These are phyloP conservation scores for Populus hybrid DNA, from an alignment of 441 rosid genomes.

Conservation along the genomic window DNA sequence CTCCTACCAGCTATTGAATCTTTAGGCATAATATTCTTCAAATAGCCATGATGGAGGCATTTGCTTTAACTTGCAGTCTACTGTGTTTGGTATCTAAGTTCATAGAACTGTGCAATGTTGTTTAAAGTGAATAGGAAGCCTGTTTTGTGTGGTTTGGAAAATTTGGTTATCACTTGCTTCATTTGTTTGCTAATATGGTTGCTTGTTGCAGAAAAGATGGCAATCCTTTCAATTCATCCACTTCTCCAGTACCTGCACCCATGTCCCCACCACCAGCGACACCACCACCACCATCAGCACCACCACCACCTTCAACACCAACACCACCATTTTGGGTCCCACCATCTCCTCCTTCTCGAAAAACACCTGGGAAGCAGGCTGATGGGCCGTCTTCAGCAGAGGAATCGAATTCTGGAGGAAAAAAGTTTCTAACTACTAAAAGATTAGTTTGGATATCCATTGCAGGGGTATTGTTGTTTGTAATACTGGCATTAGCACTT, in stretches of 20 bases:
- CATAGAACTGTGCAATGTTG: not conserved
- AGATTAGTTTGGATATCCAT: conserved; percentile 69
- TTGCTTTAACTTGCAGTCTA: not conserved
- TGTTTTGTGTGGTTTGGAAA: not conserved
- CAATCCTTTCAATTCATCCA: conserved; percentile 57
- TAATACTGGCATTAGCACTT: conserved; percentile 49
- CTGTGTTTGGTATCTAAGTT: conserved; percentile 5
- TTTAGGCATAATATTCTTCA: not conserved
- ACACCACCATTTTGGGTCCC: conserved; percentile 34
- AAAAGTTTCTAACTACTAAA: conserved; percentile 28
- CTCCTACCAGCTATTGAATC: not conserved
- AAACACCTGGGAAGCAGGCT: conserved; percentile 53
- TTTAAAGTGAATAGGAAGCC: not conserved
- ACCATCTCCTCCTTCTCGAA: conserved; percentile 39
- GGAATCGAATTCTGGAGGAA: conserved; percentile 39
- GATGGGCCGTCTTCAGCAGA: conserved; percentile 58
- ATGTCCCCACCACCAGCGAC: conserved; percentile 37
- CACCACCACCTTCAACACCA: conserved; percentile 36
- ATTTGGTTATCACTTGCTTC: conserved; percentile 2
- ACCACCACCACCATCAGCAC: conserved; percentile 32
- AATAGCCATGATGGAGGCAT: not conserved
- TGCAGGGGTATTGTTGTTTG: conserved; percentile 49
- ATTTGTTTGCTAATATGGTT: conserved; percentile 18
- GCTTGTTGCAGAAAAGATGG: conserved; percentile 66
- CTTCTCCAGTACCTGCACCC: conserved; percentile 54